A percentile compares a stretch with the other conserved stretches of the same genome.
Conservation (phyloP, 2,329 filamentous ascomycete genomes). For the Pezicula radicicola region DNA sequence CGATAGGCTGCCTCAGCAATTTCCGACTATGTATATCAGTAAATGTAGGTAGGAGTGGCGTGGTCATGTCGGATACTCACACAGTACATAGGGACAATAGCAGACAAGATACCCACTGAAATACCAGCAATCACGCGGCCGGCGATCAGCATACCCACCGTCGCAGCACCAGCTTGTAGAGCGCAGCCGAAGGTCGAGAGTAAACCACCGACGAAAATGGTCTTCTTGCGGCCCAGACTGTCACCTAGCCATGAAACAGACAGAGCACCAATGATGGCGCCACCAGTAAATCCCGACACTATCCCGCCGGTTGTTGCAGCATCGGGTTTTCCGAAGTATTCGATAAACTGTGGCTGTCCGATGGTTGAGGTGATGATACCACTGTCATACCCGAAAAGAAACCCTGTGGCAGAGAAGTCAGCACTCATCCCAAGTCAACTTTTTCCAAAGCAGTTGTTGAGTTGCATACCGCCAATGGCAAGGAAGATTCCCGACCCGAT, state of each 20-base stretch:
- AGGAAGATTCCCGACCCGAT: too few species aligned
- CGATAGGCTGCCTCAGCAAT: too few species aligned
- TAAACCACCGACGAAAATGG: constrained; percentile 24
- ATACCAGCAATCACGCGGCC: constrained; percentile 44
- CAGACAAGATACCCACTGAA: constrained; percentile 41
- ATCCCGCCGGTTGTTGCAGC: constrained; percentile 29
- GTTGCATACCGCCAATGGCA: too few species aligned
- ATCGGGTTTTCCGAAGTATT: constrained; percentile 3
- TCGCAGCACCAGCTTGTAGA: constrained; percentile 24
- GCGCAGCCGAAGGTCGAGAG: constrained; percentile 23
- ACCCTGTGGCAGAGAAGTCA: too few species aligned
- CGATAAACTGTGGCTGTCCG: constrained; percentile 23
- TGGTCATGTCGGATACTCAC: constrained; percentile 34
- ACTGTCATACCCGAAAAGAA: constrained; percentile 30
- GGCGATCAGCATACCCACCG: constrained; percentile 38
- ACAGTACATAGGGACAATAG: constrained; percentile 42
- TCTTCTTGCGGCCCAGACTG: constrained; percentile 22
- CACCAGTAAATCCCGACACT: constrained; percentile 31
- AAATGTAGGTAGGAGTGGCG: too few species aligned
- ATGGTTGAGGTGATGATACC: constrained; percentile 30
- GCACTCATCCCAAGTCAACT: too few species aligned
- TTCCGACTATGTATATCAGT: too few species aligned
- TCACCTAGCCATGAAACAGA: constrained; percentile 29
- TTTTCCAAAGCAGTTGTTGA: too few species aligned
- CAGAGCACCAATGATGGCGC: constrained; percentile 30